These are phyloP conservation scores for Brettanomyces custersianus DNA, from an alignment of 805 yeast species.

Conservation along the genomic window DNA sequence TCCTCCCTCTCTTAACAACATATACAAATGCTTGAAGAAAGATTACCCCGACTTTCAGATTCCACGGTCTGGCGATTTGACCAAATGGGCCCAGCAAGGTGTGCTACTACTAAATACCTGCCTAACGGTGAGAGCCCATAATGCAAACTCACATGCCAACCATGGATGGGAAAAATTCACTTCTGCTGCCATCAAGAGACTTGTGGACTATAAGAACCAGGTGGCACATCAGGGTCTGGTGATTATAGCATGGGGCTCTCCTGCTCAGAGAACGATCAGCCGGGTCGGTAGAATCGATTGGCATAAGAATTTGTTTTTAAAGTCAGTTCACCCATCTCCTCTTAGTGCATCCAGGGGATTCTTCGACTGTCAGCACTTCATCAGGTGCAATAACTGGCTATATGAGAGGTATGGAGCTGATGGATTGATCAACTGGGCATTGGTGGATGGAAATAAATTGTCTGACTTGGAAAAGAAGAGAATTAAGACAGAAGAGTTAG, in stretches of 20 bases:
- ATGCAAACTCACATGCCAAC: constrained; percentile 85
- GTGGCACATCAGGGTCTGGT: constrained; percentile 44
- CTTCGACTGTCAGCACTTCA: constrained; percentile 69
- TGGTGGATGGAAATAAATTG: constrained; percentile 6
- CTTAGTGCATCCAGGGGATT: constrained; percentile 84
- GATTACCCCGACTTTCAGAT: constrained; percentile 63
- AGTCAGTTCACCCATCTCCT: constrained; percentile 92
- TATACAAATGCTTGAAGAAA: constrained; percentile 63
- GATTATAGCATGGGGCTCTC: constrained; percentile 53
- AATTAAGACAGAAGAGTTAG: not conserved
- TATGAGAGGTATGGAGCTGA: constrained; percentile 27
- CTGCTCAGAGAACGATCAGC: constrained; percentile 31
- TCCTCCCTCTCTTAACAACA: constrained; percentile 83
- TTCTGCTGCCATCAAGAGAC: constrained; percentile 48
- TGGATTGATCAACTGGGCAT: constrained; percentile 20
- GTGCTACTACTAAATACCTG: constrained; percentile 82
- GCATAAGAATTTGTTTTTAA: constrained; percentile 41
- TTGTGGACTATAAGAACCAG: constrained; percentile 39
- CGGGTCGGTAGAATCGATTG: constrained; percentile 20
- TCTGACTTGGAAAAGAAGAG: not conserved
- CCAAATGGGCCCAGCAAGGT: constrained; percentile 82
- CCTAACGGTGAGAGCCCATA: constrained; percentile 85
- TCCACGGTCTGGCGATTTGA: constrained; percentile 60
- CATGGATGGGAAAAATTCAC: constrained; percentile 93
- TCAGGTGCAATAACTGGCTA: constrained; percentile 73